Percentiles rank a stretch among this genome's conserved stretches.
phyloP scores from a whole-genome alignment of 2,329 filamentous ascomycete species.

The Colletotrichum sp. region DNA sequence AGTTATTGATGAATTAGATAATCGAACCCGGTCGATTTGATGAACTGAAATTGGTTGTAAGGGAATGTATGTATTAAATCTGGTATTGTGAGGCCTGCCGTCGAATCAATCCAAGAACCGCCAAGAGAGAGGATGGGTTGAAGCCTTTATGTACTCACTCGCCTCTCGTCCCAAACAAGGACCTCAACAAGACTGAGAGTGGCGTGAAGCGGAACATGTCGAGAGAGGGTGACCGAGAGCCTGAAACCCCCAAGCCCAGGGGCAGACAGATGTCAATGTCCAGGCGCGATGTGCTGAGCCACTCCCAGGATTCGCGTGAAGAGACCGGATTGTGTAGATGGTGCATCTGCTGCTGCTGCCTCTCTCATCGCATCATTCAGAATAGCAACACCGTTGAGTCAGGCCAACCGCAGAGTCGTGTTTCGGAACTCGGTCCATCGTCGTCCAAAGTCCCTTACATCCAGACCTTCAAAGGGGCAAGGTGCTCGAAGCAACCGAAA shows the following conservation, averaged over 20 bases:
- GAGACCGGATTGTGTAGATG: not conserved
- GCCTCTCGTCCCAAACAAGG: not conserved
- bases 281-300: constrained; percentile 3
- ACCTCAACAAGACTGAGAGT: not conserved
- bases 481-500: constrained; percentile 12
- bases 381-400: constrained; percentile 10
- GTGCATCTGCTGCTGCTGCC: not conserved
- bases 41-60: not conserved
- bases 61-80: constrained; percentile 15
- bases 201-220: constrained; percentile 8
- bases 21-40: not conserved
- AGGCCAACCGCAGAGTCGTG: constrained; percentile 1
- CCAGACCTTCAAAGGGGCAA: constrained; percentile 14
- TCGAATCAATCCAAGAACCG: not conserved
- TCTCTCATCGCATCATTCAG: not conserved
- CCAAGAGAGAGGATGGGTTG: not conserved
- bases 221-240: not conserved
- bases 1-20: not conserved
- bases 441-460: constrained; percentile 19
- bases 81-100: constrained; percentile 13
- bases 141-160: not conserved
- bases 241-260: constrained; percentile 12
- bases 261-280: constrained; percentile 8
- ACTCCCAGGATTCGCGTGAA: not conserved
- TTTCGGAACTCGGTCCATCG: constrained; percentile 15